Percentiles rank a stretch among this genome's conserved stretches.
Evolutionary conservation across 441 rosid species (phyloP).

Genomic region (Erodium moschatum): DNA sequence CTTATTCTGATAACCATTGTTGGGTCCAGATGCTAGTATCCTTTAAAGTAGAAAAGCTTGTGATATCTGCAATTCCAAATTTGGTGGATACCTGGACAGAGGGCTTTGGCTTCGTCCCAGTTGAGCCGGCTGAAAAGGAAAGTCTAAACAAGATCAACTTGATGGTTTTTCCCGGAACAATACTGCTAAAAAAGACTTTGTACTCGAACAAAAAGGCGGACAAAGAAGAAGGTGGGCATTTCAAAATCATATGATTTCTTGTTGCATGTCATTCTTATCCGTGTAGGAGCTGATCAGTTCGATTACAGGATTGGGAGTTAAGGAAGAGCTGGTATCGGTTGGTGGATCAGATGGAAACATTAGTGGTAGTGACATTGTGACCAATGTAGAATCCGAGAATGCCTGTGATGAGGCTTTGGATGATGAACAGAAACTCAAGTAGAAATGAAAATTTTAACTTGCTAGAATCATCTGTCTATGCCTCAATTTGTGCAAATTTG

Average conservation of each 20-base stretch:
- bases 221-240: constrained; percentile 31
- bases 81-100: constrained; percentile 74
- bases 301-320: no score
- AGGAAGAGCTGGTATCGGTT: no score
- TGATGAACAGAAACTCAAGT: constrained; percentile 5
- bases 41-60: constrained; percentile 74
- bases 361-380: background rate
- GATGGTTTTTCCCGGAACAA: constrained; percentile 83
- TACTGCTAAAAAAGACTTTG: constrained; percentile 57
- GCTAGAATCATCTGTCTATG: background rate
- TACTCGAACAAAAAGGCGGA: constrained; percentile 25
- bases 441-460: background rate
- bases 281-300: no score
- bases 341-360: background rate
- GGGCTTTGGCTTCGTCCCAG: constrained; percentile 67
- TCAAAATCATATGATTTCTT: no score
- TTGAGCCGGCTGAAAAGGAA: constrained; percentile 49
- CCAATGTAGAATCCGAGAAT: background rate
- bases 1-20: no score
- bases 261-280: no score
- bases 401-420: background rate
- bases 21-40: constrained; percentile 50
- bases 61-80: constrained; percentile 79
- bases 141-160: constrained; percentile 55
- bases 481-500: background rate